phyloP scores from a whole-genome alignment of 1,284 basidiomycete genomes.

The Boletellus deceptivus region DNA sequence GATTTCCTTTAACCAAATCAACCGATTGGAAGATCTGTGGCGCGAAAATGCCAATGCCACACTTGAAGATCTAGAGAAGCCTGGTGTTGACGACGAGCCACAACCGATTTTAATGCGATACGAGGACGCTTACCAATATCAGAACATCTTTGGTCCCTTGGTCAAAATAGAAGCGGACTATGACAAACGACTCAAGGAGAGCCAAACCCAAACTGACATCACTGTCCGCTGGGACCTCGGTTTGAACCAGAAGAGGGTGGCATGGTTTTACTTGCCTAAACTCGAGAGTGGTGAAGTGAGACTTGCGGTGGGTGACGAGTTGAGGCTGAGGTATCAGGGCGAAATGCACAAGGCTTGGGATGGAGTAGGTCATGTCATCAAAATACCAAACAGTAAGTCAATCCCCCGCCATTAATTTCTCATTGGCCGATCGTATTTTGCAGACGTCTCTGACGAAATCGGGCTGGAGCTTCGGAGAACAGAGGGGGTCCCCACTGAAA shows the following conservation, averaged over 20 bases:
- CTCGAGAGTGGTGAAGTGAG: conserved; percentile 97
- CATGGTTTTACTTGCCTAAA: conserved; percentile 96
- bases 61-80: conserved; percentile 95
- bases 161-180: conserved; percentile 99
- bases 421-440: conserved; percentile 18
- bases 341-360: conserved; percentile 93
- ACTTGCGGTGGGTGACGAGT: conserved; percentile 94
- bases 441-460: conserved; percentile 97
- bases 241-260: conserved; percentile 95
- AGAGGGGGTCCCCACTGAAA: conserved; percentile 93
- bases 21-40: conserved; percentile 97
- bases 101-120: conserved; percentile 88
- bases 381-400: conserved; percentile 94
- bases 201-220: conserved; percentile 97
- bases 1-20: conserved; percentile 96
- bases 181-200: conserved; percentile 96
- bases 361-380: conserved; percentile 96
- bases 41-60: conserved; percentile 94
- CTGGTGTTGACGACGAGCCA: conserved; percentile 95
- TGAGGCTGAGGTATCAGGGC: conserved; percentile 87
- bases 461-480: conserved; percentile 88
- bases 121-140: conserved; percentile 99
- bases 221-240: conserved; percentile 97
- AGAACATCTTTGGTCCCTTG: conserved; percentile 97
- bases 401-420: neutral